phyloP scores from a whole-genome alignment of 2,329 filamentous ascomycete genomes.

The Exophiala oligosperma region DNA sequence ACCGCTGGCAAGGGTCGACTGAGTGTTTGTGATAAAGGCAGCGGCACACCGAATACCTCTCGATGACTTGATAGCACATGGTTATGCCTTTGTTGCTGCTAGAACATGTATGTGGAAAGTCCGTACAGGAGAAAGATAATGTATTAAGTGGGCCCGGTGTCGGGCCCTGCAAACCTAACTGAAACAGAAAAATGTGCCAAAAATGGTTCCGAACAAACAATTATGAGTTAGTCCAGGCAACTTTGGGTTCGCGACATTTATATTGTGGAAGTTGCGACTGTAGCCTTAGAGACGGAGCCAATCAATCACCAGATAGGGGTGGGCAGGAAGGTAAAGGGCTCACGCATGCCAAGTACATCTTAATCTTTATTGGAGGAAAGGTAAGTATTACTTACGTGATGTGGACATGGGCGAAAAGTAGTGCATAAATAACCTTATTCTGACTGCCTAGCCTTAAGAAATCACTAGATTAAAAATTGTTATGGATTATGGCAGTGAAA shows the following conservation, averaged over 20 bases:
- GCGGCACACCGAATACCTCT: conserved; percentile 81
- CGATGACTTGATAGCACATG: conserved; percentile 88
- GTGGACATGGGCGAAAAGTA: no score
- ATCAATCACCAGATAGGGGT: conserved; percentile 13
- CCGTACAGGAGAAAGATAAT: neutral
- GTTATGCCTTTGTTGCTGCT: conserved; percentile 28
- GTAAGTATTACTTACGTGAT: no score
- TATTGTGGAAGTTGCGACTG: conserved; percentile 18
- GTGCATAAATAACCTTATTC: no score
- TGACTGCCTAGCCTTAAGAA: no score
- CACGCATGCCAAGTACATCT: no score
- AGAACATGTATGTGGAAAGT: conserved; percentile 65
- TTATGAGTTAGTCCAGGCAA: conserved; percentile 14
- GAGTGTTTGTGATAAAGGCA: conserved; percentile 88
- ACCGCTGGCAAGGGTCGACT: conserved; percentile 76
- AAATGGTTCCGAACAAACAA: conserved; percentile 12
- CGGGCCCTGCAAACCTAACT: neutral
- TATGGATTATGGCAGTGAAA: no score
- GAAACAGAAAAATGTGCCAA: conserved; percentile 7
- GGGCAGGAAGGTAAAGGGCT: conserved; percentile 3
- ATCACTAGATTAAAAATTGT: no score
- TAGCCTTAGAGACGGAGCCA: conserved; percentile 23
- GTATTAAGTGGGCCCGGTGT: neutral
- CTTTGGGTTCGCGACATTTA: conserved; percentile 16
- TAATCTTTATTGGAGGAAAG: no score